phyloP scores from a whole-genome alignment of 2,329 filamentous ascomycete genomes.

The Daldinia eschscholtzii region DNA sequence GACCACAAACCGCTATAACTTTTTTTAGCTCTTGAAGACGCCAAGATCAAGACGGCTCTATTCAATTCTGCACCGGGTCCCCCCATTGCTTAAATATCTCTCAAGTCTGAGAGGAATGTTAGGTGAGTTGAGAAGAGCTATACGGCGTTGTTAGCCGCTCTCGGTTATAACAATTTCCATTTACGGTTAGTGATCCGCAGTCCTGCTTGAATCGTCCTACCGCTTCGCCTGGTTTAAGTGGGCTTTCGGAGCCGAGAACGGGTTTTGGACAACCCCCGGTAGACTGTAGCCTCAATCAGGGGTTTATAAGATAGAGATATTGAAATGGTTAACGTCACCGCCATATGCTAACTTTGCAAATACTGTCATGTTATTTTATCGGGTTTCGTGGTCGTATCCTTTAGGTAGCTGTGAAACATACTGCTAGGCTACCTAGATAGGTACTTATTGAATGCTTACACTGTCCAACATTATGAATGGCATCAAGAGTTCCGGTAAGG shows the following conservation, averaged over 20 bases:
- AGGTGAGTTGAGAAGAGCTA: not conserved
- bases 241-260: slow-evolving; percentile 35
- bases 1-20: not conserved
- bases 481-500: not conserved
- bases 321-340: slow-evolving; percentile 1
- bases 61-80: slow-evolving; percentile 6
- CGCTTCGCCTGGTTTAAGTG: not conserved
- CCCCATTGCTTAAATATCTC: slow-evolving; percentile 24
- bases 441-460: not conserved
- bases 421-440: not conserved
- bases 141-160: slow-evolving; percentile 31
- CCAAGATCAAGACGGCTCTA: not conserved
- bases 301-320: not conserved
- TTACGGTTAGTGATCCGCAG: slow-evolving; percentile 12
- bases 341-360: not conserved
- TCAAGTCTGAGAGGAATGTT: slow-evolving; percentile 7
- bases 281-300: not conserved
- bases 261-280: slow-evolving; percentile 2
- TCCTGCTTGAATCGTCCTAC: not conserved
- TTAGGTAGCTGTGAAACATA: not conserved
- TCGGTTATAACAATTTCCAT: slow-evolving; percentile 28
- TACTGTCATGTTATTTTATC: not conserved
- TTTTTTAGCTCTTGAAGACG: not conserved
- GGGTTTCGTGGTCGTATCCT: not conserved
- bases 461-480: not conserved